These are phyloP conservation scores for Dimocarpus longan DNA, from an alignment of 345 rosid species.

Conservation along the genomic window DNA sequence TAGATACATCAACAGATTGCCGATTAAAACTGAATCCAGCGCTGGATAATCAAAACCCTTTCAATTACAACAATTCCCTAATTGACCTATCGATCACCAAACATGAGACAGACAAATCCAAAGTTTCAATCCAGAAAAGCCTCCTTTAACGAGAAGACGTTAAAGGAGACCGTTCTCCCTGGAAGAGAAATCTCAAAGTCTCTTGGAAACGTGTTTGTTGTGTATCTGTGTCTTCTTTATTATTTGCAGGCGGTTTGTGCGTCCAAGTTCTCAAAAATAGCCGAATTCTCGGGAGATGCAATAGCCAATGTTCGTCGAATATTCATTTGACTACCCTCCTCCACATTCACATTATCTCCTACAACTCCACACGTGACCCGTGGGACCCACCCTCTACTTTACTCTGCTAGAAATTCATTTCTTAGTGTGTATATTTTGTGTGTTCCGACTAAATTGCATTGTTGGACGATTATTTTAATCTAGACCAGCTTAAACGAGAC, in stretches of 20 bases:
- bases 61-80: constrained; percentile 26
- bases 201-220: not conserved
- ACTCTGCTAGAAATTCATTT: too few relatives aligned
- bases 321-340: not conserved
- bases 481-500: too few relatives aligned
- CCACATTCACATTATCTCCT: too few relatives aligned
- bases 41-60: constrained; percentile 31
- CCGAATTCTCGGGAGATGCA: not conserved
- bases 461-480: too few relatives aligned
- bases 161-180: not conserved
- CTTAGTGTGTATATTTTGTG: too few relatives aligned
- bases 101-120: not conserved
- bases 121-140: not conserved
- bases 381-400: too few relatives aligned
- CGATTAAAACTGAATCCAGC: constrained; percentile 26
- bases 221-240: not conserved
- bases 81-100: constrained; percentile 16
- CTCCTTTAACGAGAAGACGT: not conserved
- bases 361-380: too few relatives aligned
- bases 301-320: not conserved
- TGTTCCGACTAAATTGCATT: too few relatives aligned
- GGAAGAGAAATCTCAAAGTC: not conserved
- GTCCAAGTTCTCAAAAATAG: not conserved
- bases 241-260: not conserved
- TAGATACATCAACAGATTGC: constrained; percentile 73